Percentiles rank a stretch among this genome's conserved stretches.
These are phyloP conservation scores for Erodium moschatum DNA, from an alignment of 441 rosid species.

Conservation along the genomic window DNA sequence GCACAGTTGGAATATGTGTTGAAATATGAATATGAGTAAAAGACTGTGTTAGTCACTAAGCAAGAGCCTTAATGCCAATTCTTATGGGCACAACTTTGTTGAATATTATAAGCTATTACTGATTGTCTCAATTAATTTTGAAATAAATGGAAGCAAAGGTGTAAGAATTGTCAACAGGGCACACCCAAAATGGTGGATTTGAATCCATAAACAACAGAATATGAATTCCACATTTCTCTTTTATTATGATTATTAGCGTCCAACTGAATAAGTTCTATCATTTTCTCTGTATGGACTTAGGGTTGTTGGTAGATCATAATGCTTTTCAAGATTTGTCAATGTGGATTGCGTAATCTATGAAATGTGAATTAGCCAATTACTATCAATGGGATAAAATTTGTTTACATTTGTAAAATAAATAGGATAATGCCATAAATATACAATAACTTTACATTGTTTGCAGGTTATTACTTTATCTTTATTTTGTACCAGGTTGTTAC, in stretches of 20 bases:
- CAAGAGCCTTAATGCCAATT: not conserved
- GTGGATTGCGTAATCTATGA: not conserved
- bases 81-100: not conserved
- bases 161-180: not conserved
- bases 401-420: not conserved
- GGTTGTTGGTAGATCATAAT: too few species aligned
- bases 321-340: not conserved
- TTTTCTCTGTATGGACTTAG: too few species aligned
- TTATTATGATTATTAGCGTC: not conserved
- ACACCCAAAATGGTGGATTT: not conserved
- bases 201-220: not conserved
- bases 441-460: too few species aligned
- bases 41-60: not conserved
- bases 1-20: not conserved
- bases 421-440: too few species aligned
- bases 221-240: not conserved
- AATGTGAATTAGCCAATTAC: not conserved
- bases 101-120: not conserved
- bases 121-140: not conserved
- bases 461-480: too few species aligned
- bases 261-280: too few species aligned
- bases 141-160: not conserved
- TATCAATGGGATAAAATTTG: not conserved
- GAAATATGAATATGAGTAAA: not conserved
- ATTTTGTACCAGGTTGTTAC: too few species aligned